Evolutionary conservation across 108 stramenopile species (phyloP), one percentile per base, ranked within the genome.

Genomic region (Bacterosira constricta): DNA sequence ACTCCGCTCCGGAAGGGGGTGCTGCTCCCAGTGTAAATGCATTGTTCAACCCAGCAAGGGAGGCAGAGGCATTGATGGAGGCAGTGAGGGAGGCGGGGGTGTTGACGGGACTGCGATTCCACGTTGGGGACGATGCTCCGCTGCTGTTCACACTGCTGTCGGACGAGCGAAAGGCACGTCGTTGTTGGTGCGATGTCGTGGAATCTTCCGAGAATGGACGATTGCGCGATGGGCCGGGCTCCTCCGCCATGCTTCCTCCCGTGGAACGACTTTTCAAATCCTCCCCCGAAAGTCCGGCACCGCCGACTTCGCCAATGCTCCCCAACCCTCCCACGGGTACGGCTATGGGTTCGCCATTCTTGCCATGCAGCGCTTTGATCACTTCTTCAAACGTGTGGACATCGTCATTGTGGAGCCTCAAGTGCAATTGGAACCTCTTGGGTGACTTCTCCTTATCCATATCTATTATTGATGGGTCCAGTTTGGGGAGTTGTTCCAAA

Each of bases 381-480:
- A 99, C 97, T 58, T 97, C 92, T 15, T 97, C 93, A 71, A 89
- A 97, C 1, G 97, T 96, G 70, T 99, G 98, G 10, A 97, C 95
- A 72, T 99, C 98, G 74, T 99, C 98, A 76, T 99, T 97, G 83
- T 97, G 95, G 42, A 99, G 66, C 12, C 94, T 70, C 69, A 97
- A 56, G 20, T 85, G 78, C 25, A 96, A 49, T 6, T 51, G 58
- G 57, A 69, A 89, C 25, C 69, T 79, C n/a, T n/a, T n/a, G n/a
- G n/a, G n/a, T n/a, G n/a, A n/a, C n/a, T n/a, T n/a, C n/a, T n/a
- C n/a, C n/a, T n/a, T n/a, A n/a, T n/a, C n/a, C n/a, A n/a, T n/a
- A n/a, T n/a, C n/a, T n/a, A n/a, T n/a, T n/a, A n/a, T n/a, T n/a
- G n/a, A n/a, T n/a, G n/a, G n/a, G n/a, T n/a, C n/a, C n/a, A n/a